phyloP scores from a whole-genome alignment of 257 asterid species.

The Solanum clarkiae region DNA sequence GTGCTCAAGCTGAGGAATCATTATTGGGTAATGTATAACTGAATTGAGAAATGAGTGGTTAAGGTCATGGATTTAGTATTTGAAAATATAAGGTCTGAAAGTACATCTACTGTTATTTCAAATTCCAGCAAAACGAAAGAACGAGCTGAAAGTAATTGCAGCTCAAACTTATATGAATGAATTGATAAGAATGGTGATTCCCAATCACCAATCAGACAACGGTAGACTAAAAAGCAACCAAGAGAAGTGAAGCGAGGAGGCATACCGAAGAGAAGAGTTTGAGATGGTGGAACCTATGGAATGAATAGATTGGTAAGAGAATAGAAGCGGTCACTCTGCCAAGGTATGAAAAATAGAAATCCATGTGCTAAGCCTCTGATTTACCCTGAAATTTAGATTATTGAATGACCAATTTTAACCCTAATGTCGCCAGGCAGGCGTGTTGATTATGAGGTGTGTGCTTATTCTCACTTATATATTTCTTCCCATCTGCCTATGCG shows the following conservation, averaged over 20 bases:
- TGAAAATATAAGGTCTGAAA: background rate
- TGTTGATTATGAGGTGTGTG: background rate
- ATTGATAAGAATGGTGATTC: background rate
- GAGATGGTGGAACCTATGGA: background rate
- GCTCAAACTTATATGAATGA: background rate
- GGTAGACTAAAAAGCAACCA: background rate
- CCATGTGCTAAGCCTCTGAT: background rate
- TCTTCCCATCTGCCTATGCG: background rate
- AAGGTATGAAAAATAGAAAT: background rate
- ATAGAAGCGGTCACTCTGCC: background rate
- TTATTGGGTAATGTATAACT: background rate
- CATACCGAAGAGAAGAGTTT: background rate
- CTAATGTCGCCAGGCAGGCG: background rate
- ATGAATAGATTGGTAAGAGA: background rate
- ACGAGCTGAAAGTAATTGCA: background rate
- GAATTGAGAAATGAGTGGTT: background rate
- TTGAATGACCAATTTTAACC: background rate
- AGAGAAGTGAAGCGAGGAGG: background rate
- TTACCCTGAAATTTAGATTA: background rate
- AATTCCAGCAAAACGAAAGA: background rate
- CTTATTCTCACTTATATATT: background rate
- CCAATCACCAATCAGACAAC: background rate
- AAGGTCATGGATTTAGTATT: background rate
- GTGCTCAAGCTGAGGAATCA: background rate
- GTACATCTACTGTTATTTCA: background rate